phyloP scores from a whole-genome alignment of 129 eudicot genomes.

The Calendula officinalis region DNA sequence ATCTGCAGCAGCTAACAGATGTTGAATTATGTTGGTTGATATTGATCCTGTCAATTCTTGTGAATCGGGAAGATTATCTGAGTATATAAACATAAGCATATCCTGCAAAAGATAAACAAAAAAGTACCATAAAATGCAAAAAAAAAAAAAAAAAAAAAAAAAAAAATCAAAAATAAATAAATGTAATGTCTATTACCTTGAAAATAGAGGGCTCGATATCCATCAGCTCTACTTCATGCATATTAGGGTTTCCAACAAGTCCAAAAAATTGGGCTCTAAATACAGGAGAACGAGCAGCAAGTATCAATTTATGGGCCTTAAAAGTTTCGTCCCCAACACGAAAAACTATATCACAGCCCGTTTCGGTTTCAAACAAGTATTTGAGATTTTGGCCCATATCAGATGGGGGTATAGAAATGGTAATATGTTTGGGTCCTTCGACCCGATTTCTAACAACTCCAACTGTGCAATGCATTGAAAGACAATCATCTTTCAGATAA shows the following conservation, averaged over 20 bases:
- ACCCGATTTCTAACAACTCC: conserved; percentile 79
- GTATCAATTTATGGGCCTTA: conserved; percentile 82
- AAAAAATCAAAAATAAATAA: not conserved
- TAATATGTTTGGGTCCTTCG: conserved; percentile 67
- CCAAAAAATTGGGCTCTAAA: conserved; percentile 90
- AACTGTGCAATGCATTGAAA: conserved; percentile 76
- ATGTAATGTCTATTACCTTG: conserved; percentile 46
- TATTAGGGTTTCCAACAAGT: conserved; percentile 64
- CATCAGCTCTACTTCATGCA: conserved; percentile 52
- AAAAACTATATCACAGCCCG: conserved; percentile 64
- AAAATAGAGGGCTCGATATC: conserved; percentile 85
- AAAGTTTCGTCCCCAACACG: conserved; percentile 62
- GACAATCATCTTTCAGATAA: conserved; percentile 72
- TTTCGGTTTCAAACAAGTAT: conserved; percentile 56
- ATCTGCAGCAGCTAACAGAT: conserved; percentile 87
- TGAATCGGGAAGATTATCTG: conserved; percentile 63
- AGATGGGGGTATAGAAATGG: conserved; percentile 62
- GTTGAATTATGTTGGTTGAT: conserved; percentile 60
- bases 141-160: not conserved
- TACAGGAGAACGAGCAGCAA: conserved; percentile 95
- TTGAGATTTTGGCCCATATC: conserved; percentile 74
- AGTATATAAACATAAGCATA: conserved; percentile 67
- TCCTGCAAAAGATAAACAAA: conserved; percentile 50
- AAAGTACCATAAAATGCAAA: conserved; percentile 5
- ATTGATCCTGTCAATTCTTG: conserved; percentile 57